These are phyloP conservation scores for Colletotrichum camelliae DNA, from an alignment of 2,329 filamentous ascomycete genomes.

Conservation along the genomic window DNA sequence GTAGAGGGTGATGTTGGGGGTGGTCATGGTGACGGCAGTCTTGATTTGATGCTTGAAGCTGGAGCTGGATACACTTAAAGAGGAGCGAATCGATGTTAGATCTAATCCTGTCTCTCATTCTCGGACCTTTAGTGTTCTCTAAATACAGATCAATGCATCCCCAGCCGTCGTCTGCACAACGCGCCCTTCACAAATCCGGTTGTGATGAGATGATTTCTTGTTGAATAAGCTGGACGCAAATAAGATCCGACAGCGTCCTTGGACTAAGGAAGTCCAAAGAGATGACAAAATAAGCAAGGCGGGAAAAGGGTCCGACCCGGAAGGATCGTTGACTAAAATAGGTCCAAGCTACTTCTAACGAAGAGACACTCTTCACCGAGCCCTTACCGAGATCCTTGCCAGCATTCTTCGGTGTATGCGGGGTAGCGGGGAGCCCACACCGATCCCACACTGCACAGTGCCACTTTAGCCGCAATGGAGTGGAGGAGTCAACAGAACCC, in stretches of 20 bases:
- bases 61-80: neutral
- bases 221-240: neutral
- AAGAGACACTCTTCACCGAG: neutral
- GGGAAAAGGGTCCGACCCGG: neutral
- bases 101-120: neutral
- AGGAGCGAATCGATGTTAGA: neutral
- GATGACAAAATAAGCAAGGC: neutral
- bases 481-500: neutral
- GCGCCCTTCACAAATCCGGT: neutral
- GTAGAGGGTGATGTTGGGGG: constrained; percentile 31
- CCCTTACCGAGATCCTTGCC: neutral
- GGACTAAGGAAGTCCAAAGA: too few species aligned
- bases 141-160: neutral
- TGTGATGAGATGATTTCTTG: neutral
- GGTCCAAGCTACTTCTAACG: neutral
- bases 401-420: constrained; percentile 7
- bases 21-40: constrained; percentile 12
- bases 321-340: neutral
- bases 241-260: neutral
- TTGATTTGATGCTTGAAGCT: neutral
- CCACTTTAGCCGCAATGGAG: neutral
- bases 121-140: rapidly evolving
- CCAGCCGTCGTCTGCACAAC: rapidly evolving
- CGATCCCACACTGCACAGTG: neutral
- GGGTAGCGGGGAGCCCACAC: constrained; percentile 8